A percentile compares a stretch with the other conserved stretches of the same genome.
Evolutionary conservation across 2,329 filamentous ascomycete species (phyloP).

Genomic region (Penicillium sp.): DNA sequence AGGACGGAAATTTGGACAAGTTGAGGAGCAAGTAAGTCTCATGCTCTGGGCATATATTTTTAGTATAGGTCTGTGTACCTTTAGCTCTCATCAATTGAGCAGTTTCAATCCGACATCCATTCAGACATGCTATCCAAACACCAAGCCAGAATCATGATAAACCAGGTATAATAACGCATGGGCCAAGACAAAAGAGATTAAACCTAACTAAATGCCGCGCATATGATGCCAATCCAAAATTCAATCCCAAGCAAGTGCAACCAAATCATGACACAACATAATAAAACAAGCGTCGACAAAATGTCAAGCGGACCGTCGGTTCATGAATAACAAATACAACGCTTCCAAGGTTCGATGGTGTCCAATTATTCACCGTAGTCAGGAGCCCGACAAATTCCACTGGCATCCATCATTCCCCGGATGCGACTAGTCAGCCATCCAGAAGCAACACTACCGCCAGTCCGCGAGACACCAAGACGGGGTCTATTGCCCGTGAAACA

Average conservation of each 20-base stretch:
- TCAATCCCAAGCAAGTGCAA: background rate
- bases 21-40: background rate
- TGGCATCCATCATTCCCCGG: slow-evolving; percentile 28
- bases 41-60: slow-evolving; percentile 2
- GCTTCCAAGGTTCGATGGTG: background rate
- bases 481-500: slow-evolving; percentile 35
- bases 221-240: slow-evolving; percentile 2
- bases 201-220: background rate
- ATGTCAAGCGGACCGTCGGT: background rate
- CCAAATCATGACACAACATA: slow-evolving; percentile 4
- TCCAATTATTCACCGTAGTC: slow-evolving; percentile 24
- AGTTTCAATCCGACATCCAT: background rate
- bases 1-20: background rate
- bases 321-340: background rate
- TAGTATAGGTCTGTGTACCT: background rate
- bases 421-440: slow-evolving; percentile 36
- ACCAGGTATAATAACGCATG: background rate
- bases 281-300: background rate
- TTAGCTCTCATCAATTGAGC: background rate
- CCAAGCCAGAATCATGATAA: background rate
- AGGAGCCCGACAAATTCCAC: slow-evolving; percentile 26
- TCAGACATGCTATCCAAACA: background rate
- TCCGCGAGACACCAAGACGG: slow-evolving; percentile 28
- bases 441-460: slow-evolving; percentile 22
- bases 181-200: background rate